Base-by-base conservation (phyloP, 768 basidiomycete genomes). In the Mycena chlorophos region DNA sequence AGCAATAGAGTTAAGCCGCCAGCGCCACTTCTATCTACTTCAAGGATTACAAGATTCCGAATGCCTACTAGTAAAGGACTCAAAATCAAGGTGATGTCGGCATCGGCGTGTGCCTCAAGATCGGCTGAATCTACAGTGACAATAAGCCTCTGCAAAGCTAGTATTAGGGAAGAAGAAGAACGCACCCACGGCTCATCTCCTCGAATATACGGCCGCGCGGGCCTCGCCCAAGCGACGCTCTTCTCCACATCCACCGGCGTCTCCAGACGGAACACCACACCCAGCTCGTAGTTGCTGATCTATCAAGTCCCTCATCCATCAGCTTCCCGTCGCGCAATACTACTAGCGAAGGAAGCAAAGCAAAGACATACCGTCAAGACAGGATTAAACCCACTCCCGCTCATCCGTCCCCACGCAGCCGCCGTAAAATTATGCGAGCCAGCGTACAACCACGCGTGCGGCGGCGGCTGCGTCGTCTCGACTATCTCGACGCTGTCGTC, bases 401-500 rank as follows among this genome's bases (percentile, higher is more conserved):
- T 76, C 6, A 82, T 60, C 29, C 73, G 82, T 17, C 83, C 83
- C 86, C 86, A 88, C 16, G 86, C 86, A 1, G 83, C 79, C 3
- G 83, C 76, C 12, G 85, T 85, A 65, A 87, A 87, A 65, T 87
- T 86, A 66, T 86, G 84, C 55, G 82, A 84, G 19, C 85, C 85
- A 1, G 85, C 74, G 61, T 84, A 86, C 27, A 77, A 68, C 81
- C 83, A 87, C 4, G 83, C 85, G 29, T 73, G 56, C 23, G 52
- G 43, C 43, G 28, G 26, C 14, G 28, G 48, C 37, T 5, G 31
- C 20, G 29, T 51, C 31, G 68, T 49, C 28, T 64, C 56, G 17
- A 62, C 34, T 19, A 64, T 65, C 50, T 60, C 63, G 1, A 63
- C 52, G 2, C 45, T 54, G 13, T 40, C 51, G 29, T 73, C 70